These are phyloP conservation scores for Aureobasidium sp. DNA, from an alignment of 2,329 filamentous ascomycete genomes.

Conservation along the genomic window DNA sequence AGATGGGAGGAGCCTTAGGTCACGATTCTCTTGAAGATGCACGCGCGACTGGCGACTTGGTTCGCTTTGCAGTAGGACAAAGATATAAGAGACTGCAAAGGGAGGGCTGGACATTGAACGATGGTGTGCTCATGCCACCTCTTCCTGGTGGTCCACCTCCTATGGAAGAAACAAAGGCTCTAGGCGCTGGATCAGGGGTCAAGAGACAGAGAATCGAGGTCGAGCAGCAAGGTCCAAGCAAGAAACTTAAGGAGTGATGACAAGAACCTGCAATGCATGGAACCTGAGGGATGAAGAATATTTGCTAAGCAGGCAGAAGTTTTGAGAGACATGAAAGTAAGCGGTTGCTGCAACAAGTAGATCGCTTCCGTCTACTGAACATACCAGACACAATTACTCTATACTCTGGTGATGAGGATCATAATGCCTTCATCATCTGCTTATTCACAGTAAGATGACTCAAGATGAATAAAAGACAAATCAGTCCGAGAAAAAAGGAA, in stretches of 20 bases:
- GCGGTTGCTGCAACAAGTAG: too few relatives aligned
- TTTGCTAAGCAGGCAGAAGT: neutral
- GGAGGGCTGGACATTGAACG: slow-evolving; percentile 57
- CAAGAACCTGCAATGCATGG: neutral
- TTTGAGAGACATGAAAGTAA: neutral
- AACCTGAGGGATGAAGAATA: too few relatives aligned
- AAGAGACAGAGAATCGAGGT: slow-evolving; percentile 12
- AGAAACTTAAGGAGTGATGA: neutral
- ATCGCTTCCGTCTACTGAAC: too few relatives aligned
- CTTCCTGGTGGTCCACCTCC: slow-evolving; percentile 5
- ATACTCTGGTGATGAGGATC: too few relatives aligned
- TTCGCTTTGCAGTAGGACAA: slow-evolving; percentile 59
- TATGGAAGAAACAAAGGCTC: neutral
- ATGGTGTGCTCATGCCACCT: slow-evolving; percentile 32
- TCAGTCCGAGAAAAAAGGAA: neutral
- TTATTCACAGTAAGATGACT: too few relatives aligned
- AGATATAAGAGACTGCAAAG: slow-evolving; percentile 60
- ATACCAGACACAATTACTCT: too few relatives aligned
- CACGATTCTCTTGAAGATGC: slow-evolving; percentile 95
- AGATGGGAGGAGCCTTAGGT: slow-evolving; percentile 56
- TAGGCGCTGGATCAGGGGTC: slow-evolving; percentile 1
- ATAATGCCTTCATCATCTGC: too few relatives aligned
- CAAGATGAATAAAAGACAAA: too few relatives aligned
- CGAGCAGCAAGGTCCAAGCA: neutral
- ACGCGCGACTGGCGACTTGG: slow-evolving; percentile 76